phyloP scores from a whole-genome alignment of 495 filamentous ascomycete species.

The Penicillium bovifimosum region DNA sequence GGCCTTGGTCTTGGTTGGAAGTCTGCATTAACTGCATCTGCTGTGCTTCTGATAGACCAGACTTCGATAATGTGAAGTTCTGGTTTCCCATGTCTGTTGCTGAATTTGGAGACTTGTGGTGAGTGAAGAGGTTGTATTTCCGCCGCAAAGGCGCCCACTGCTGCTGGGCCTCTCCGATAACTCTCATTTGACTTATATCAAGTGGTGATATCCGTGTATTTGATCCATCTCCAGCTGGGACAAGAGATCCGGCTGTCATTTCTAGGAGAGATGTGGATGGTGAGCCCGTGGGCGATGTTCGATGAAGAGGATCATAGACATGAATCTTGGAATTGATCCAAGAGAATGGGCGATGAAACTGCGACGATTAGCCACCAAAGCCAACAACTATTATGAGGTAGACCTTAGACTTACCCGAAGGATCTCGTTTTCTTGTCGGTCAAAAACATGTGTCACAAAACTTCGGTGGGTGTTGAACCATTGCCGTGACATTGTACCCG shows the following conservation, averaged over 20 bases:
- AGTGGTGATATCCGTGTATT: constrained; percentile 49
- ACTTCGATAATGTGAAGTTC: constrained; percentile 37
- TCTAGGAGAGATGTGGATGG: constrained; percentile 41
- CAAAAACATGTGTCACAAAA: constrained; percentile 68
- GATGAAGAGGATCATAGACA: constrained; percentile 55
- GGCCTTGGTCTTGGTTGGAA: constrained; percentile 31
- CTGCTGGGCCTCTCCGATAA: constrained; percentile 64
- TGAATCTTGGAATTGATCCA: constrained; percentile 62
- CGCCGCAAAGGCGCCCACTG: constrained; percentile 62
- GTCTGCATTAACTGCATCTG: constrained; percentile 38
- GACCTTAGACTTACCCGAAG: constrained; percentile 42
- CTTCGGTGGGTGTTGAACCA: constrained; percentile 61
- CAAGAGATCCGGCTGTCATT: constrained; percentile 37
- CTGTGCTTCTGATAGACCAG: constrained; percentile 45
- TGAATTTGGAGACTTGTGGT: constrained; percentile 32
- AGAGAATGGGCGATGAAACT: constrained; percentile 65
- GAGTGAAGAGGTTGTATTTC: constrained; percentile 64
- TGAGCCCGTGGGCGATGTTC: constrained; percentile 22
- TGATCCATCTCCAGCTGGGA: constrained; percentile 31
- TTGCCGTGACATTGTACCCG: constrained; percentile 53
- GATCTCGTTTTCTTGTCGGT: constrained; percentile 58
- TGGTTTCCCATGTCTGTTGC: constrained; percentile 35
- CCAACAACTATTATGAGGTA: neutral
- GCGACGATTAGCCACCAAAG: neutral
- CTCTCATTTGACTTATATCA: constrained; percentile 51